Evolutionary conservation across 306 rosid genomes (phyloP).

Genomic region (Corylus americana): DNA sequence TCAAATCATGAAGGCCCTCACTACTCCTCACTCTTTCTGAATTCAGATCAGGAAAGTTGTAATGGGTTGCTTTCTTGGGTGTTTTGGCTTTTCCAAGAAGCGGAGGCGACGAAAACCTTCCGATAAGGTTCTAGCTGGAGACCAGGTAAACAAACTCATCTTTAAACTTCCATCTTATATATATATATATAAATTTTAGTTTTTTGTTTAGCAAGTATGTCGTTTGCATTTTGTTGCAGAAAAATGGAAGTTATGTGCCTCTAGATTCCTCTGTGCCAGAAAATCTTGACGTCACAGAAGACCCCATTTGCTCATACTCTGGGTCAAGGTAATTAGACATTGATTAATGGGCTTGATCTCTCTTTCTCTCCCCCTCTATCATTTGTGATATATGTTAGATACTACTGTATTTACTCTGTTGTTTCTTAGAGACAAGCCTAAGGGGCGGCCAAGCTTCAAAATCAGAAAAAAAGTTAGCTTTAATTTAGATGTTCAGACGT

Average conservation of each 20-base stretch:
- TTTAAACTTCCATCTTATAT: constrained; percentile 5
- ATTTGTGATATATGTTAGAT: constrained; percentile 19
- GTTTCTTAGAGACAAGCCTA: constrained; percentile 48
- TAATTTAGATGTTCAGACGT: constrained; percentile 76
- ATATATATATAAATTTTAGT: too few species aligned
- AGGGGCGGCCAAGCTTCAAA: constrained; percentile 54
- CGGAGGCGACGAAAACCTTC: constrained; percentile 53
- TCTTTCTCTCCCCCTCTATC: constrained; percentile 1
- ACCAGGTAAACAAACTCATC: constrained; percentile 40
- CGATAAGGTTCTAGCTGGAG: constrained; percentile 35
- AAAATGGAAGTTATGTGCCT: constrained; percentile 56
- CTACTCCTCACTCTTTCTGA: constrained; percentile 11
- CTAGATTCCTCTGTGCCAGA: constrained; percentile 37
- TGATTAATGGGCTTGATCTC: not conserved
- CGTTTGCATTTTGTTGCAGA: constrained; percentile 46
- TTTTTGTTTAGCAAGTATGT: not conserved
- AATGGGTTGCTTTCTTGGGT: constrained; percentile 90
- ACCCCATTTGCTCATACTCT: constrained; percentile 35
- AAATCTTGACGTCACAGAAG: constrained; percentile 31
- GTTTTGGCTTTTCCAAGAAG: constrained; percentile 69
- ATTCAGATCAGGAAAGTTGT: not conserved
- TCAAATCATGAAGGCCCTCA: constrained; percentile 13
- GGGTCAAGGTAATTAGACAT: constrained; percentile 46
- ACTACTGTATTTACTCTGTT: constrained; percentile 10
- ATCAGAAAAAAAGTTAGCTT: constrained; percentile 85